These are phyloP conservation scores for Pseudoscleropodium purum DNA, from an alignment of 225 moss, liverwort and hornwort genomes.

Conservation along the genomic window DNA sequence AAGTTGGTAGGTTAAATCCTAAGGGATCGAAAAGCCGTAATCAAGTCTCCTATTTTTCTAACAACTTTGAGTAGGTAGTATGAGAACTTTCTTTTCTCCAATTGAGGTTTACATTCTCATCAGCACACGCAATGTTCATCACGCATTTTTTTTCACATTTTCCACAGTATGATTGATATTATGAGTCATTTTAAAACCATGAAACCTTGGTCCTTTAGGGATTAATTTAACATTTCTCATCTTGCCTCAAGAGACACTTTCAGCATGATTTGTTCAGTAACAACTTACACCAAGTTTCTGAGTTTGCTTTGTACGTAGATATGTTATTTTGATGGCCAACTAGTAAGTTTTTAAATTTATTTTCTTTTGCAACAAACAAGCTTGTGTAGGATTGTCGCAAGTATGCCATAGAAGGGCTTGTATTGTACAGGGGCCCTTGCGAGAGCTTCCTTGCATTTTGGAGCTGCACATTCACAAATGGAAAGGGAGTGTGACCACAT, in stretches of 20 bases:
- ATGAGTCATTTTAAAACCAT: not conserved
- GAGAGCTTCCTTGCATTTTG: conserved; percentile 72
- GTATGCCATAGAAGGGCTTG: conserved; percentile 82
- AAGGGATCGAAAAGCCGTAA: not conserved
- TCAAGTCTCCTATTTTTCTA: not conserved
- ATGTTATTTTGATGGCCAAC: not conserved
- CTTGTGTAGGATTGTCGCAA: conserved; percentile 88
- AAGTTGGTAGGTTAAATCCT: conserved; percentile 11
- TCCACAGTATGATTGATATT: not conserved
- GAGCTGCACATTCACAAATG: conserved; percentile 55
- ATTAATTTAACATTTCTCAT: not conserved
- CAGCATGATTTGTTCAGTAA: not conserved
- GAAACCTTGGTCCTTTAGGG: not conserved
- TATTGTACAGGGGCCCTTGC: conserved; percentile 71
- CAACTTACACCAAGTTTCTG: not conserved
- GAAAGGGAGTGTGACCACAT: conserved; percentile 80
- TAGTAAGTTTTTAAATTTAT: not conserved
- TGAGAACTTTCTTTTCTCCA: not conserved
- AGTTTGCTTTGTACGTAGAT: not conserved
- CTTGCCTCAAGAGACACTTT: not conserved
- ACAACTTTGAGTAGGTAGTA: not conserved
- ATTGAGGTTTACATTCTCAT: not conserved
- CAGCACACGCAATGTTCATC: not conserved
- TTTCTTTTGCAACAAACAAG: conserved; percentile 42
- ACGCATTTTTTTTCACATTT: not conserved